A percentile compares a stretch with the other conserved stretches of the same genome.
Evolutionary conservation across 1,284 basidiomycete genomes (phyloP).

Genomic region (Amanita bisporigera): DNA sequence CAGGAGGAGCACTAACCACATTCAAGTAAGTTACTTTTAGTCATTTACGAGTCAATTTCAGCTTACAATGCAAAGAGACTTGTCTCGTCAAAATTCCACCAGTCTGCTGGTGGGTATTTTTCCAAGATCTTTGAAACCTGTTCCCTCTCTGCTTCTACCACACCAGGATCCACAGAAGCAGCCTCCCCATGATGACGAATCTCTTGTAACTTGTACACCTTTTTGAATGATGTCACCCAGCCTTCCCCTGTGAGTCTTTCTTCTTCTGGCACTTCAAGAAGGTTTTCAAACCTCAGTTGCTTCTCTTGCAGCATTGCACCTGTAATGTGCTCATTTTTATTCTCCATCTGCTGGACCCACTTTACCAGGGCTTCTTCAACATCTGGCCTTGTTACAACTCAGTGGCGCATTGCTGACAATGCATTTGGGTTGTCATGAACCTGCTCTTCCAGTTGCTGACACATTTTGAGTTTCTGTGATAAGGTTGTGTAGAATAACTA

Average conservation of each 20-base stretch:
- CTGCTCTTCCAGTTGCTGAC: neutral
- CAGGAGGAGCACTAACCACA: conserved; percentile 10
- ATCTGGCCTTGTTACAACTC: conserved; percentile 31
- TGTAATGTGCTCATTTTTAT: conserved; percentile 18
- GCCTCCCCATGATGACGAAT: conserved; percentile 43
- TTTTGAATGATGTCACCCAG: conserved; percentile 38
- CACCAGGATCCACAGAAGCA: conserved; percentile 29
- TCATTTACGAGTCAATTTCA: neutral
- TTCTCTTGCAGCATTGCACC: conserved; percentile 41
- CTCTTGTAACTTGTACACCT: conserved; percentile 38
- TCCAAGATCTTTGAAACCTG: neutral
- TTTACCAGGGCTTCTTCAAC: conserved; percentile 30
- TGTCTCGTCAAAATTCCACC: conserved; percentile 9
- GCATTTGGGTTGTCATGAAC: neutral
- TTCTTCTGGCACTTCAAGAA: conserved; percentile 34
- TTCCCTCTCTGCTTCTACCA: conserved; percentile 23
- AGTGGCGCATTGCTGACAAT: neutral
- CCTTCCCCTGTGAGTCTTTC: conserved; percentile 32
- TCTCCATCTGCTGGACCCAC: conserved; percentile 32
- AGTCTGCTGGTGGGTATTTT: neutral
- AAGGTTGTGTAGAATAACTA: too few species aligned
- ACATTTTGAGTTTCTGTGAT: neutral
- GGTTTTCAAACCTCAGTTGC: conserved; percentile 33
- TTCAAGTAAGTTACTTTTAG: neutral
- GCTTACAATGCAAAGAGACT: conserved; percentile 9